A percentile compares a stretch with the other conserved stretches of the same genome.
phyloP scores from a whole-genome alignment of 441 rosid species.

The Monsonia emarginata region DNA sequence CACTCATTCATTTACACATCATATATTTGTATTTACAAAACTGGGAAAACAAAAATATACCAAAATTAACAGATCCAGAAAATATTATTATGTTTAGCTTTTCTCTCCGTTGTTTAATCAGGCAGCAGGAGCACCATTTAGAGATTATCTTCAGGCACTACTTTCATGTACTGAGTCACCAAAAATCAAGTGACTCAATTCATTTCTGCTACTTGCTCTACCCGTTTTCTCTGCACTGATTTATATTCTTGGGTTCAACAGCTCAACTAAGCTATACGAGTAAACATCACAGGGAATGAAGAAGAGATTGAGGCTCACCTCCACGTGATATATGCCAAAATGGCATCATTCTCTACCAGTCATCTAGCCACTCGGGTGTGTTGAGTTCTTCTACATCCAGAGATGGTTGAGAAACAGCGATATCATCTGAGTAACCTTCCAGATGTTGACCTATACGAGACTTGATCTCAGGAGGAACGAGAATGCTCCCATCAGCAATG shows the following conservation, averaged over 20 bases:
- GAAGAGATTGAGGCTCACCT: constrained; percentile 13
- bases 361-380: constrained; percentile 63
- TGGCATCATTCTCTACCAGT: constrained; percentile 42
- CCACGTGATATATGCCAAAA: background rate
- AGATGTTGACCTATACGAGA: constrained; percentile 41
- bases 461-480: constrained; percentile 53
- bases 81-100: background rate
- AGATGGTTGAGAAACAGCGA: constrained; percentile 23
- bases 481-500: constrained; percentile 34
- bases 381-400: constrained; percentile 35
- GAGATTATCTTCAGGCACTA: background rate
- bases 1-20: constrained; percentile 27
- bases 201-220: background rate
- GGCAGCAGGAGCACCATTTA: too few relatives aligned
- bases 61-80: background rate
- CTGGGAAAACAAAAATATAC: constrained; percentile 1
- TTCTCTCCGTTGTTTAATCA: constrained; percentile 26
- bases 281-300: background rate
- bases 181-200: background rate
- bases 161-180: background rate
- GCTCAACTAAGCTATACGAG: constrained; percentile 6
- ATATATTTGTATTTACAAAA: constrained; percentile 28
- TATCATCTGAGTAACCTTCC: constrained; percentile 36
- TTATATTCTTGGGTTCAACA: background rate
- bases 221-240: background rate